These are phyloP conservation scores for Phytophthora quininea DNA, from an alignment of 352 stramenopile genomes.

Conservation along the genomic window DNA sequence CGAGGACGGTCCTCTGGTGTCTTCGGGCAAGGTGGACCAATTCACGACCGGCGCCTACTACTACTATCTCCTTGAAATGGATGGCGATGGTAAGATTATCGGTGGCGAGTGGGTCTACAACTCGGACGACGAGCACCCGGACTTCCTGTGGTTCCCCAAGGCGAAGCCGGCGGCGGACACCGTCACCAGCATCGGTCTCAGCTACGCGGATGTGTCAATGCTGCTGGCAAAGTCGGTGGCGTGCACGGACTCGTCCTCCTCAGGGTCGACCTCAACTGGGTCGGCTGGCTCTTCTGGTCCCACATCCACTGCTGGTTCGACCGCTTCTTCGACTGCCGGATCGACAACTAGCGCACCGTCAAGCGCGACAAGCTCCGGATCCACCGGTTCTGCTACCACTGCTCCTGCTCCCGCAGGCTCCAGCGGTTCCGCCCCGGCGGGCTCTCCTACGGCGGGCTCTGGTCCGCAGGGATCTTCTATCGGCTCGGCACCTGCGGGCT, in stretches of 20 bases:
- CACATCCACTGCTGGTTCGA: constrained; percentile 3
- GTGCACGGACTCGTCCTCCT: constrained; percentile 1
- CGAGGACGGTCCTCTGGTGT: constrained; percentile 37
- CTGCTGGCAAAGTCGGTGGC: constrained; percentile 16
- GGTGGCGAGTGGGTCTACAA: constrained; percentile 38
- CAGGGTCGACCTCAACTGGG: not conserved
- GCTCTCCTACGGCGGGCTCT: not conserved
- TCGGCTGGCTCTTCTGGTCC: constrained; percentile 12
- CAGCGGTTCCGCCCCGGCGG: not conserved
- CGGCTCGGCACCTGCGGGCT: too few species aligned
- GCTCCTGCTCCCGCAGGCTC: not conserved
- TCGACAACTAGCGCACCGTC: not conserved
- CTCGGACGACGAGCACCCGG: constrained; percentile 32
- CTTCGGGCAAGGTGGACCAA: constrained; percentile 22
- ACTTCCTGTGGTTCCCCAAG: constrained; percentile 34
- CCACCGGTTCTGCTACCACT: not conserved
- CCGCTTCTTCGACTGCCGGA: not conserved
- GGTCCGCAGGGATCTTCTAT: too few species aligned
- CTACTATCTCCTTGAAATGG: constrained; percentile 36
- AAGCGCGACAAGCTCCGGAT: not conserved
- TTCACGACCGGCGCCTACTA: constrained; percentile 33
- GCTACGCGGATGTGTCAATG: constrained; percentile 27
- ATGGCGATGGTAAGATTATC: constrained; percentile 28
- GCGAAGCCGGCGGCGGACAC: constrained; percentile 14
- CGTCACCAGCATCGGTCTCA: constrained; percentile 31